Evolutionary conservation across 257 asterid species (phyloP).

Genomic region (Plectranthus barbatus): DNA sequence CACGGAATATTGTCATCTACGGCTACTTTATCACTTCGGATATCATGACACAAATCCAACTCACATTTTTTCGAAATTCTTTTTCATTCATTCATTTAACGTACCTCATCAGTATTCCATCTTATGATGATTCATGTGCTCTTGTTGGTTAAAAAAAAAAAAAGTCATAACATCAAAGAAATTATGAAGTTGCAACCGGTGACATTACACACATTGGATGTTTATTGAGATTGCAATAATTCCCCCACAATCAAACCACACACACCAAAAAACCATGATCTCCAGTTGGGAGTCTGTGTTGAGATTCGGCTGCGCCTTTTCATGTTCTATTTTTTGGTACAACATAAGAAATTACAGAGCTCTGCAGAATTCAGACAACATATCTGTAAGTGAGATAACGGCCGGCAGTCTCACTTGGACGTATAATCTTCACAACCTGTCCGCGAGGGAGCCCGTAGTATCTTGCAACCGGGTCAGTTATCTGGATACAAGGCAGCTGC

Average conservation of each 20-base stretch:
- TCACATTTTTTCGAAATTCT: conserved; percentile 7
- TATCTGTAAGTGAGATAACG: no score
- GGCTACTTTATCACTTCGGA: conserved; percentile 18
- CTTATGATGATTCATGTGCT: no score
- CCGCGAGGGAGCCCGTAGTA: conserved; percentile 67
- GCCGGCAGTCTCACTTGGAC: conserved; percentile 49
- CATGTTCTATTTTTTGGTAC: not conserved
- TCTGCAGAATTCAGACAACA: not conserved
- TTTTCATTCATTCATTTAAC: not conserved
- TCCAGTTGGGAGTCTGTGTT: not conserved
- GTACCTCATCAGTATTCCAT: not conserved
- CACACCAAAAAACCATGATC: not conserved
- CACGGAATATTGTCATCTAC: conserved; percentile 9
- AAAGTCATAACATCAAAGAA: not conserved
- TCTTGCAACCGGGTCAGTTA: conserved; percentile 70
- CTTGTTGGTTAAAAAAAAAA: no score
- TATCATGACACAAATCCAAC: conserved; percentile 29
- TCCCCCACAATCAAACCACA: not conserved
- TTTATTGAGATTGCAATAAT: not conserved
- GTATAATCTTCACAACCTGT: conserved; percentile 66
- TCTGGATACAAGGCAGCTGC: conserved; percentile 80
- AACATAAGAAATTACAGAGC: not conserved
- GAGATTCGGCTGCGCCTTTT: no score
- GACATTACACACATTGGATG: not conserved
- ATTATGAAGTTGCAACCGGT: not conserved